These are phyloP conservation scores for Aspergillus diversus DNA, from an alignment of 495 filamentous ascomycete genomes.

Conservation along the genomic window DNA sequence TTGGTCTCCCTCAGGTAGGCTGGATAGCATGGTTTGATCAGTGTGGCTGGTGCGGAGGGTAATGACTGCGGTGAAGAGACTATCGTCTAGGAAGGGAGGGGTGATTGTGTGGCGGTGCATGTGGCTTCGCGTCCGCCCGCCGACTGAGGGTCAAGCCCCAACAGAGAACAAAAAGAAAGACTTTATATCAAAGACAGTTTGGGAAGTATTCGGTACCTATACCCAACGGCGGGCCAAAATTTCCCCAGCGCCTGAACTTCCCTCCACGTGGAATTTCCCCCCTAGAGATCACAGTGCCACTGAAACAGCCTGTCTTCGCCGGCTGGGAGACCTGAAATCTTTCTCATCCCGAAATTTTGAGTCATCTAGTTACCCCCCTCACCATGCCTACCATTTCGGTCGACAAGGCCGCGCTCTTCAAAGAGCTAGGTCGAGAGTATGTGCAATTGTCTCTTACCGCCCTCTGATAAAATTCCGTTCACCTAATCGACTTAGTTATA, in stretches of 20 bases:
- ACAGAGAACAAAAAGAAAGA: slow-evolving; percentile 22
- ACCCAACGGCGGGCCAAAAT: slow-evolving; percentile 7
- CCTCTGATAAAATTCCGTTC: not conserved
- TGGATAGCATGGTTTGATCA: slow-evolving; percentile 10
- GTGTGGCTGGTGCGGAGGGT: slow-evolving; percentile 32
- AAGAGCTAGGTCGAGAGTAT: slow-evolving; percentile 87
- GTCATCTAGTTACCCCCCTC: slow-evolving; percentile 28
- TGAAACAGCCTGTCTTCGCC: slow-evolving; percentile 1
- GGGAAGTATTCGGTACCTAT: slow-evolving; percentile 1
- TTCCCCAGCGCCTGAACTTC: not conserved
- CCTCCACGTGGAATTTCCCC: not conserved
- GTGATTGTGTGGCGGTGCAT: slow-evolving; percentile 30
- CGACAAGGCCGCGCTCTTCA: slow-evolving; percentile 92
- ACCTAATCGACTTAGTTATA: slow-evolving; percentile 61
- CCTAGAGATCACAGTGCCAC: not conserved
- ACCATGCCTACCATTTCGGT: slow-evolving; percentile 87
- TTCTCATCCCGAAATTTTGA: slow-evolving; percentile 3
- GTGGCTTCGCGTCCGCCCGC: slow-evolving; percentile 21
- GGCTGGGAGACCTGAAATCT: slow-evolving; percentile 13
- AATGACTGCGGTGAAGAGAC: not conserved
- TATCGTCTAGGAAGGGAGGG: slow-evolving; percentile 14
- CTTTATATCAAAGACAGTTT: slow-evolving; percentile 10
- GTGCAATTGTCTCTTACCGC: slow-evolving; percentile 31
- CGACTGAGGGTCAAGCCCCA: slow-evolving; percentile 29
- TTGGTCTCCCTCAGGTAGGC: slow-evolving; percentile 18